Conservation (phyloP, 2,329 filamentous ascomycete genomes). For the Madurella mycetomatis region DNA sequence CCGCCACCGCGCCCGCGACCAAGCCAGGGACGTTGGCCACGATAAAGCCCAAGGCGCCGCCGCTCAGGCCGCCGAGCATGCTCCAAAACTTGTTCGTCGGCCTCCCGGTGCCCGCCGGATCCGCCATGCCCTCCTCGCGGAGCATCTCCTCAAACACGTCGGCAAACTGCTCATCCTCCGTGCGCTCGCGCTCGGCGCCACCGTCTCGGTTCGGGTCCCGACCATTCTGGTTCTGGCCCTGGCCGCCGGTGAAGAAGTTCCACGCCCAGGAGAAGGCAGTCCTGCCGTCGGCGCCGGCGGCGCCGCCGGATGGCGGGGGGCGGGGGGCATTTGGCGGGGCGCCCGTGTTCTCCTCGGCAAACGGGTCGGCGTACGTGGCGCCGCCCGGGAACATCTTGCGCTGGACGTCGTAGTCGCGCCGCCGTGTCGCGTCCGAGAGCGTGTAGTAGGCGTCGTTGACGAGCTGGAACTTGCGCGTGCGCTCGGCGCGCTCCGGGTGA, state of each 20-base stretch:
- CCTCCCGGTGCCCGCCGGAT: conserved; percentile 54
- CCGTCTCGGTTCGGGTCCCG: too few relatives aligned
- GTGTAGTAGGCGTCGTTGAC: conserved; percentile 43
- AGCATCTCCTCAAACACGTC: conserved; percentile 88
- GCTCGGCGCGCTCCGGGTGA: conserved; percentile 73
- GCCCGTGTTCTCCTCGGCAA: conserved; percentile 42
- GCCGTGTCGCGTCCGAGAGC: conserved; percentile 73
- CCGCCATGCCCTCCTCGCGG: conserved; percentile 76
- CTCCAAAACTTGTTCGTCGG: conserved; percentile 79
- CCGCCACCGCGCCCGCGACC: conserved; percentile 84
- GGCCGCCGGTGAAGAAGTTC: conserved; percentile 50
- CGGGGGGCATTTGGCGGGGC: conserved; percentile 36
- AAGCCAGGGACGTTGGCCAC: conserved; percentile 87
- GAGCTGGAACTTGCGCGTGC: conserved; percentile 61
- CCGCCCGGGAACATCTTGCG: conserved; percentile 46
- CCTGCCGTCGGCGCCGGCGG: conserved; percentile 26
- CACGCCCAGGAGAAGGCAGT: conserved; percentile 73
- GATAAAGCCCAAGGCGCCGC: conserved; percentile 90
- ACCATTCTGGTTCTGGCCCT: conserved; percentile 25
- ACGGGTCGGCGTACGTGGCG: conserved; percentile 35
- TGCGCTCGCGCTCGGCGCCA: conserved; percentile 38
- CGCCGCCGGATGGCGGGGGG: conserved; percentile 38
- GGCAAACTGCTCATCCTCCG: conserved; percentile 79
- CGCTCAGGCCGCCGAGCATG: conserved; percentile 77
- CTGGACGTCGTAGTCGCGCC: conserved; percentile 79